A percentile compares a stretch with the other conserved stretches of the same genome.
Evolutionary conservation across 495 filamentous ascomycete genomes (phyloP).

Genomic region (Aspergillus conjunctus): DNA sequence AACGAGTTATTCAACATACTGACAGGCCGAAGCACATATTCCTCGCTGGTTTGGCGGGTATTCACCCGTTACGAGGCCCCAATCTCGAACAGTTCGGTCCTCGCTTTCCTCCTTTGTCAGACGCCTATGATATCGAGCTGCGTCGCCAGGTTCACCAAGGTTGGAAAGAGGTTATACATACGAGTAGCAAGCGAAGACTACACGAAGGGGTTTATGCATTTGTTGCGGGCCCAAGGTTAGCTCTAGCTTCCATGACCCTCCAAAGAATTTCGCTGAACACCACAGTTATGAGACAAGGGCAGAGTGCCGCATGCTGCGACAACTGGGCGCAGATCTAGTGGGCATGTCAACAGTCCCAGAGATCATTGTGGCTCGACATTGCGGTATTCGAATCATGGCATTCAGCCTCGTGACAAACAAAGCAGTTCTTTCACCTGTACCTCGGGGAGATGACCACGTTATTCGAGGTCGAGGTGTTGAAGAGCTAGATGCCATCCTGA

Average conservation of each 20-base stretch:
- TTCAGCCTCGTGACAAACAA: constrained; percentile 79
- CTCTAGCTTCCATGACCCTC: neutral
- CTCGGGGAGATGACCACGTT: constrained; percentile 59
- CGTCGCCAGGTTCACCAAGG: constrained; percentile 61
- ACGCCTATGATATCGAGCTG: constrained; percentile 74
- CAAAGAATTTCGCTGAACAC: constrained; percentile 9
- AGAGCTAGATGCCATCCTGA: constrained; percentile 58
- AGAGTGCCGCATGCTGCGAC: constrained; percentile 71
- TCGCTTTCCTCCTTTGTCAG: constrained; percentile 71
- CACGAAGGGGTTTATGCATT: constrained; percentile 79
- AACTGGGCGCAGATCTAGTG: constrained; percentile 70
- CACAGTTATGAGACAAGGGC: constrained; percentile 73
- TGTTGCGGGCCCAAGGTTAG: constrained; percentile 68
- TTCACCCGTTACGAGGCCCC: constrained; percentile 70
- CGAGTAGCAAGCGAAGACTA: constrained; percentile 49
- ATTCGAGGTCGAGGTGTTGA: constrained; percentile 43
- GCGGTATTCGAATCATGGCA: constrained; percentile 67
- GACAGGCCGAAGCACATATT: constrained; percentile 62
- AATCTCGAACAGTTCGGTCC: constrained; percentile 69
- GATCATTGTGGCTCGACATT: constrained; percentile 73
- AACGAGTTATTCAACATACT: constrained; percentile 30
- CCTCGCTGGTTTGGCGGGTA: constrained; percentile 68
- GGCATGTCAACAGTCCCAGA: constrained; percentile 83
- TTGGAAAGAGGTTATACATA: constrained; percentile 55
- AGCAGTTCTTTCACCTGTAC: constrained; percentile 63